Evolutionary conservation across 2,329 filamentous ascomycete species (phyloP).

Genomic region (Penicillium sumatraense): DNA sequence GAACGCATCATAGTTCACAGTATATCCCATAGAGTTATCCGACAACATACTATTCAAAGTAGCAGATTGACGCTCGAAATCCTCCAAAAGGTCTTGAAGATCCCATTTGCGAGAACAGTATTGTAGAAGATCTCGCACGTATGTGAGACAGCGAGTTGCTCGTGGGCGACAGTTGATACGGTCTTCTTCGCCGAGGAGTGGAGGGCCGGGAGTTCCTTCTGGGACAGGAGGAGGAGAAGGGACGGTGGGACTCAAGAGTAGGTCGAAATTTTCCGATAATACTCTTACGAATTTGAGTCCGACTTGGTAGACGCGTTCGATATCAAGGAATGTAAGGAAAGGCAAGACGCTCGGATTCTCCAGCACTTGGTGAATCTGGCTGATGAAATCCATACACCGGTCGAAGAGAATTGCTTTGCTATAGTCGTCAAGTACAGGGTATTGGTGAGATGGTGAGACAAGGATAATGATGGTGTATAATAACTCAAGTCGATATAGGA

Average conservation of each 20-base stretch:
- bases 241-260: constrained; percentile 39
- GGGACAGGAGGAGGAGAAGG: constrained; percentile 35
- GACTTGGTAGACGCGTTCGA: constrained; percentile 78
- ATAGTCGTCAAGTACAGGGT: constrained; percentile 72
- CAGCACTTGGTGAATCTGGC: constrained; percentile 71
- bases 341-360: constrained; percentile 63
- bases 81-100: constrained; percentile 31
- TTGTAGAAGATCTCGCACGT: constrained; percentile 38
- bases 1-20: constrained; percentile 15
- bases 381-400: constrained; percentile 79
- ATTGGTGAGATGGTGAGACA: constrained; percentile 76
- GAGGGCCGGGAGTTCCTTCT: constrained; percentile 37
- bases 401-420: constrained; percentile 84
- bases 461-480: constrained; percentile 92
- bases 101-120: constrained; percentile 42
- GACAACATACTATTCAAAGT: constrained; percentile 31
- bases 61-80: constrained; percentile 38
- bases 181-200: constrained; percentile 34
- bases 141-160: constrained; percentile 37
- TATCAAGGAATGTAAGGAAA: constrained; percentile 85
- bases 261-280: constrained; percentile 58
- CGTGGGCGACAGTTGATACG: constrained; percentile 40
- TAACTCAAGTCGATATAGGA: constrained; percentile 84
- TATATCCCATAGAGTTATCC: constrained; percentile 28
- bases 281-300: constrained; percentile 62